Conservation (phyloP, 192 early-diverging fungal genomes). For the Linnemannia zychae region DNA sequence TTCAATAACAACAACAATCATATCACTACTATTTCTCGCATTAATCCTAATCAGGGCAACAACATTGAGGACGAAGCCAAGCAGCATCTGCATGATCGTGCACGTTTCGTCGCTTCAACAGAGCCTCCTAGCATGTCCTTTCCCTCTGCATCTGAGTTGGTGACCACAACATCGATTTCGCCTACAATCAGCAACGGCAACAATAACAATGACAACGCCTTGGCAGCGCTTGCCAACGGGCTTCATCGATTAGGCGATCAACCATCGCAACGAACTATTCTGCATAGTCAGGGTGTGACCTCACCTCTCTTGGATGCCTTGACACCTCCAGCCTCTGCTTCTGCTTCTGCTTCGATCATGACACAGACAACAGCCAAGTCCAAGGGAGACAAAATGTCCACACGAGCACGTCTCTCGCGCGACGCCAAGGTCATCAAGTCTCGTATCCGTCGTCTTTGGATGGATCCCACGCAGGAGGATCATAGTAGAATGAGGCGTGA, state of each 20-base stretch:
- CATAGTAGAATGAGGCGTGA: constrained; percentile 8
- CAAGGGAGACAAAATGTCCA: neutral
- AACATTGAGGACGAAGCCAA: neutral
- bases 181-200: neutral
- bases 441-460: constrained; percentile 45
- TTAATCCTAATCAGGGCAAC: constrained; percentile 18
- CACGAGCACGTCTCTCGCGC: constrained; percentile 15
- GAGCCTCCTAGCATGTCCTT: neutral
- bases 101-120: neutral
- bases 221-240: neutral
- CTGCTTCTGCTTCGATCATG: neutral
- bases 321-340: neutral
- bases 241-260: neutral
- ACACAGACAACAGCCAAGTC: neutral
- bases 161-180: neutral
- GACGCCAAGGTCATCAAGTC: constrained; percentile 25
- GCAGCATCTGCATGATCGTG: constrained; percentile 15
- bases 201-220: neutral
- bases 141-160: neutral
- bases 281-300: neutral
- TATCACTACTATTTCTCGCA: constrained; percentile 9
- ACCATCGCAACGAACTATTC: neutral
- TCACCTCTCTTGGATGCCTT: neutral
- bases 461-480: constrained; percentile 29
- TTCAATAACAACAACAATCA: constrained; percentile 20